Evolutionary conservation across 192 early-diverging fungal species (phyloP).

Genomic region (Chytriomyces sp.): DNA sequence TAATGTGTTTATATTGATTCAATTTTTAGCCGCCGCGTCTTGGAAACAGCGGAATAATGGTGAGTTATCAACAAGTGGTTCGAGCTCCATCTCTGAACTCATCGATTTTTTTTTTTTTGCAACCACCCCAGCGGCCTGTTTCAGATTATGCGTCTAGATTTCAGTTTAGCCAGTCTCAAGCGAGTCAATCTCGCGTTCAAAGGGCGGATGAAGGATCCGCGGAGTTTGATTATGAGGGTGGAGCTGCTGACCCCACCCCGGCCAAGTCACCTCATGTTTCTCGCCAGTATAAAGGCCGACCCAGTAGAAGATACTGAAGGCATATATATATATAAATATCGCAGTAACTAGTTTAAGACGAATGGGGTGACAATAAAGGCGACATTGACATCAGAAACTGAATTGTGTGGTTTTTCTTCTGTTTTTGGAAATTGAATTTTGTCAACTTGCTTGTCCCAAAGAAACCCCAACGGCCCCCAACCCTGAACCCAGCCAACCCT

Average conservation of each 20-base stretch:
- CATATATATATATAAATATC: not conserved
- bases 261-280: not conserved
- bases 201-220: too few species aligned
- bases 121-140: constrained; percentile 5
- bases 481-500: too few species aligned
- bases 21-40: constrained; percentile 23
- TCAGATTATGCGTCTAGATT: not conserved
- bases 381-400: too few species aligned
- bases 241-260: not conserved
- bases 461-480: too few species aligned
- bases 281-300: not conserved
- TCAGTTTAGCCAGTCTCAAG: not conserved
- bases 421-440: too few species aligned
- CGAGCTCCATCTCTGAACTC: not conserved
- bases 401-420: too few species aligned
- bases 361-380: not conserved
- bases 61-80: not conserved
- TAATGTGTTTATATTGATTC: not conserved
- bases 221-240: not conserved
- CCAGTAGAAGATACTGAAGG: not conserved
- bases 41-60: not conserved
- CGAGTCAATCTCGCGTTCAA: constrained; percentile 6
- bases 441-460: too few species aligned
- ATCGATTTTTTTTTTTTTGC: not conserved
- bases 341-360: not conserved